Base-by-base conservation (phyloP, 495 filamentous ascomycete species). In the Xylaria bambusicola region DNA sequence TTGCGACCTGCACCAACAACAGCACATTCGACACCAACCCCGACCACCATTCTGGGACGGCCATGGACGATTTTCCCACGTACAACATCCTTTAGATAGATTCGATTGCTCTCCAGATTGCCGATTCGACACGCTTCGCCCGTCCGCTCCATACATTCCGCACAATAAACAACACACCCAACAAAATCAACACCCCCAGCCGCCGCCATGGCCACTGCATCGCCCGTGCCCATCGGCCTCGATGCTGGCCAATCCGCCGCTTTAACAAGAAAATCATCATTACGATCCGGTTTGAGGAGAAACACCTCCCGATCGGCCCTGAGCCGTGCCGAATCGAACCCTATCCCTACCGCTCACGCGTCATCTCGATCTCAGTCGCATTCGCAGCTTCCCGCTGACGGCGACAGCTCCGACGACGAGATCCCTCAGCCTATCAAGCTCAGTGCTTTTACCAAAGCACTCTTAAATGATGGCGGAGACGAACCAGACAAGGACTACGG, bases 321-420 rank as follows among this genome's bases (percentile, higher is more conserved):
- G 31, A 60, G 60, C 27, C 70, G 75, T 46, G 65, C 65, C 65
- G 75, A 77, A 57, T 73, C 73, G 17, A 75, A 75, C 52, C 73
- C 74, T 10, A 60, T 58, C 9, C 51, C 59, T 0, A 42, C 69
- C 10, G 31, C 63, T 27, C 52, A 63, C 26, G 56, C 66, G 27
- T 63, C 67, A 27, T 54, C 73, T 29, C 68, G 51, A 45, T 24
- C 38, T 17, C 46, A 44, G 1, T 41, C 27, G 20, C 50, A 52
- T 8, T 44, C 52, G 17, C 36, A 54, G 52, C 52, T 40, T 15
- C 21, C 68, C 62, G 66, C 68, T 3, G 60, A 65, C 31, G 67
- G 75, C 51, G 89, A 92, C 65, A 92, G 88, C 74, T 91, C 89
- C 17, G 89, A 93, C 65, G 88, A 91, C 57, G 86, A 88, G 62